phyloP scores from a whole-genome alignment of 495 filamentous ascomycete genomes.

The Penicillium soppii region DNA sequence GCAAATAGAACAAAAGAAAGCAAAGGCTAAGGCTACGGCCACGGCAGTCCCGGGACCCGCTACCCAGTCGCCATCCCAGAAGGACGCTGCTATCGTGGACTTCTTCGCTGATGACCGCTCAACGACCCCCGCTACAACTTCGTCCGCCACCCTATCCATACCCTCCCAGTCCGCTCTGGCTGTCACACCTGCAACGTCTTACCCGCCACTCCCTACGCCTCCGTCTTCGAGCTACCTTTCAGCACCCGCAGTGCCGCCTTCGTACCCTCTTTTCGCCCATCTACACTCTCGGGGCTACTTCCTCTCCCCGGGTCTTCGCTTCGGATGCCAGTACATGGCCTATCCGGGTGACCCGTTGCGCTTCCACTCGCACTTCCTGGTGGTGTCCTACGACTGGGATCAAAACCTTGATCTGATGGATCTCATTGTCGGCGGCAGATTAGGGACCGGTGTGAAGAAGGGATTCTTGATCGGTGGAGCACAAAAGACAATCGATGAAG shows the following conservation, averaged over 20 bases:
- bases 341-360: constrained; percentile 94
- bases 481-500: constrained; percentile 27
- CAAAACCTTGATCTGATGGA: constrained; percentile 80
- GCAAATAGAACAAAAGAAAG: constrained; percentile 41
- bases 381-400: constrained; percentile 76
- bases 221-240: constrained; percentile 32
- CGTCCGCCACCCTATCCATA: constrained; percentile 15
- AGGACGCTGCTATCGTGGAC: constrained; percentile 18
- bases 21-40: constrained; percentile 29
- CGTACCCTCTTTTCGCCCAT: constrained; percentile 57
- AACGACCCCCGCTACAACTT: constrained; percentile 20
- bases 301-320: constrained; percentile 86
- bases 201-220: constrained; percentile 44
- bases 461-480: constrained; percentile 81
- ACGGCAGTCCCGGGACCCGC: constrained; percentile 14
- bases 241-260: constrained; percentile 47
- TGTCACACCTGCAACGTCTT: constrained; percentile 62
- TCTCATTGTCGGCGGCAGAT: constrained; percentile 76
- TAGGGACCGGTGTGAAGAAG: constrained; percentile 96
- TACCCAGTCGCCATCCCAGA: neutral
- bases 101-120: constrained; percentile 40
- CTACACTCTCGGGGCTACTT: constrained; percentile 81
- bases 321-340: constrained; percentile 89
- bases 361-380: constrained; percentile 92
- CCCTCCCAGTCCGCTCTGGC: constrained; percentile 28